These are phyloP conservation scores for Graphiopsis chlorocephala DNA, from an alignment of 2,329 filamentous ascomycete species.

Conservation along the genomic window DNA sequence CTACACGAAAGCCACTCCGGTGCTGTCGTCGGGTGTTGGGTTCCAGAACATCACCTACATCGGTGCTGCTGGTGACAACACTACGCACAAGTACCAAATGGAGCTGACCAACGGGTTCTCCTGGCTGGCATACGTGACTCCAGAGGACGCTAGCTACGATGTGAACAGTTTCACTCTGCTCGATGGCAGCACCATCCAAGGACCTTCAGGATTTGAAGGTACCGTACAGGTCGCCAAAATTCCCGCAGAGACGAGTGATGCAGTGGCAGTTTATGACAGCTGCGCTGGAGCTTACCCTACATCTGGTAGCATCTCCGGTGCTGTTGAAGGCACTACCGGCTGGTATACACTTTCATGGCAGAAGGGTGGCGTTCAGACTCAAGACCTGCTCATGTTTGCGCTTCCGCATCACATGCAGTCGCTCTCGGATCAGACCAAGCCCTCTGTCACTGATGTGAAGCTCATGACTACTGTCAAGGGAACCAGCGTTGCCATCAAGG, in stretches of 20 bases:
- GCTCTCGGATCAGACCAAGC: conserved; percentile 60
- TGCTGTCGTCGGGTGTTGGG: conserved; percentile 71
- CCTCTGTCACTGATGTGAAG: conserved; percentile 51
- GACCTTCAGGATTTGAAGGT: conserved; percentile 68
- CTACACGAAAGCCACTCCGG: conserved; percentile 67
- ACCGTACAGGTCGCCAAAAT: conserved; percentile 81
- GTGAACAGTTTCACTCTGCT: conserved; percentile 60
- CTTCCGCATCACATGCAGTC: conserved; percentile 81
- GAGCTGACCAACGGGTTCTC: conserved; percentile 64
- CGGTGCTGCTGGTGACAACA: conserved; percentile 55
- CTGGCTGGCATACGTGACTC: conserved; percentile 79
- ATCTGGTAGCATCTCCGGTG: conserved; percentile 63
- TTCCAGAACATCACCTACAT: conserved; percentile 62
- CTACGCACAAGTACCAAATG: conserved; percentile 73
- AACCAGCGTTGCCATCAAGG: conserved; percentile 67
- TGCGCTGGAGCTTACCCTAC: conserved; percentile 73
- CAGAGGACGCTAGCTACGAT: conserved; percentile 55
- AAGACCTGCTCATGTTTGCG: conserved; percentile 76
- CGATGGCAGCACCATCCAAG: conserved; percentile 64
- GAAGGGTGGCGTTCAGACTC: conserved; percentile 63
- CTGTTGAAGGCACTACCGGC: conserved; percentile 57
- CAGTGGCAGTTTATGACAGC: conserved; percentile 69
- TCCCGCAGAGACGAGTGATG: conserved; percentile 48
- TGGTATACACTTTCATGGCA: conserved; percentile 71
- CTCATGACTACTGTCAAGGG: conserved; percentile 86